Evolutionary conservation across 805 yeast species (phyloP), one percentile per base, ranked within the genome.

Genomic region (Saccharomyces cerevisiae): DNA sequence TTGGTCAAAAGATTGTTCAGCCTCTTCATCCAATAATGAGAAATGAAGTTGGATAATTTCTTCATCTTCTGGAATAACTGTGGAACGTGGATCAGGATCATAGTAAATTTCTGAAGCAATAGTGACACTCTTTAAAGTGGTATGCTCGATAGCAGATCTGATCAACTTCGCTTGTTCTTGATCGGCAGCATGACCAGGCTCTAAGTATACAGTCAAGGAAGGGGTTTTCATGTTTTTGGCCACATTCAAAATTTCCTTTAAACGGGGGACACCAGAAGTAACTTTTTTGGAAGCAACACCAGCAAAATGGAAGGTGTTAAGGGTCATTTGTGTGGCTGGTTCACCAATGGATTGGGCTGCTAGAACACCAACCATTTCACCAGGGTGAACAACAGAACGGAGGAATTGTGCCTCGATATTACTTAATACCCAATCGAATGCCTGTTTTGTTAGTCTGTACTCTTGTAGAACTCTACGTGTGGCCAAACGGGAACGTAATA

Each of bases 161-260:
- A 94, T 89, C 48, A 85, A 84, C 76, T 94, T 94, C 10, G 99
- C 98, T 72, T 79, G 83, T 70, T 91, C 97, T 71, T 91, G 92
- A 64, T 94, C 96, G 49, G 81, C 79, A 4, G 96, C 91, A 58
- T 84, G 79, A 46, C 83, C 92, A 4, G 84, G 83, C 49, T 88
- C 79, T 70, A 94, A 76, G 70, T 91, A 94, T n/a, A 92, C 96
- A 9, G 97, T 90, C 69, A 92, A 78, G 13, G 97, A 95, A n/a
- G 99, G 99, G n/a, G 99, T 94, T 75, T 92, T 94, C 79, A 94
- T 91, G 66, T 89, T 92, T 76, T 94, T 94, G 10, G 99, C 99
- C 60, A 94, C 99, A 70, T 92, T 92, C 73, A 94, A 81, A 82
- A 94, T 94, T 77, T 91, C 98, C 81, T 91, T 91, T 72, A 91